Conservation (phyloP, 768 basidiomycete species). For the Lentinula raphanica region DNA sequence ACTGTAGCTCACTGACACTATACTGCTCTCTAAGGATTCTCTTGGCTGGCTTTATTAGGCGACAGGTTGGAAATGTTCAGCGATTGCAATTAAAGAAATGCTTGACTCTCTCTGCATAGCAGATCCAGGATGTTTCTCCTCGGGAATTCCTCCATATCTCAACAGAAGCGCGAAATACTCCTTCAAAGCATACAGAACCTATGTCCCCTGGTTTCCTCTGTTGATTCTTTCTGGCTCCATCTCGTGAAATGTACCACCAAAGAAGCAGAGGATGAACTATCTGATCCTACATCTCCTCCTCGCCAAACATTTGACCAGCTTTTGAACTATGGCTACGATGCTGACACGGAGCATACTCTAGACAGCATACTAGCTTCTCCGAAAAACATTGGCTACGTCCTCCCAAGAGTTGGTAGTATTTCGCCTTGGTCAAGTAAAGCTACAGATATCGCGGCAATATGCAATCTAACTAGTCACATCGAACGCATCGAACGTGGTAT, state of each 20-base stretch:
- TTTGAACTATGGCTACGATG: slow-evolving; percentile 80
- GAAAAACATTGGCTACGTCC: slow-evolving; percentile 58
- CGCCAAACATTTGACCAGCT: slow-evolving; percentile 61
- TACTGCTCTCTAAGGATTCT: not conserved
- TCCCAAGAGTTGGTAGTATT: slow-evolving; percentile 85
- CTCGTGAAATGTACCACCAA: slow-evolving; percentile 61
- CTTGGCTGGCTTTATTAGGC: not conserved
- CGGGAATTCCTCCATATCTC: slow-evolving; percentile 74
- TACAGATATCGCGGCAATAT: slow-evolving; percentile 88
- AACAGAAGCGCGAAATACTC: slow-evolving; percentile 63
- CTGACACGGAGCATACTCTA: slow-evolving; percentile 41
- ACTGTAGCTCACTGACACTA: not conserved
- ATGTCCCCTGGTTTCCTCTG: slow-evolving; percentile 49
- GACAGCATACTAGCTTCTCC: slow-evolving; percentile 26
- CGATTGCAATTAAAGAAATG: not conserved
- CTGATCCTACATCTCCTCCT: slow-evolving; percentile 34
- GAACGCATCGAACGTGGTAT: slow-evolving; percentile 84
- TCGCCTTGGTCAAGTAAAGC: slow-evolving; percentile 99
- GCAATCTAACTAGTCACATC: slow-evolving; percentile 68
- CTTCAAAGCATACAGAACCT: slow-evolving; percentile 52
- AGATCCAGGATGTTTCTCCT: slow-evolving; percentile 58
- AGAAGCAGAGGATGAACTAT: slow-evolving; percentile 42
- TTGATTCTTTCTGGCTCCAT: slow-evolving; percentile 86
- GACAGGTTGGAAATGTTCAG: not conserved
- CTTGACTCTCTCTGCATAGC: not conserved